These are phyloP conservation scores for Mycena crocata DNA, from an alignment of 768 basidiomycete genomes.

Conservation along the genomic window DNA sequence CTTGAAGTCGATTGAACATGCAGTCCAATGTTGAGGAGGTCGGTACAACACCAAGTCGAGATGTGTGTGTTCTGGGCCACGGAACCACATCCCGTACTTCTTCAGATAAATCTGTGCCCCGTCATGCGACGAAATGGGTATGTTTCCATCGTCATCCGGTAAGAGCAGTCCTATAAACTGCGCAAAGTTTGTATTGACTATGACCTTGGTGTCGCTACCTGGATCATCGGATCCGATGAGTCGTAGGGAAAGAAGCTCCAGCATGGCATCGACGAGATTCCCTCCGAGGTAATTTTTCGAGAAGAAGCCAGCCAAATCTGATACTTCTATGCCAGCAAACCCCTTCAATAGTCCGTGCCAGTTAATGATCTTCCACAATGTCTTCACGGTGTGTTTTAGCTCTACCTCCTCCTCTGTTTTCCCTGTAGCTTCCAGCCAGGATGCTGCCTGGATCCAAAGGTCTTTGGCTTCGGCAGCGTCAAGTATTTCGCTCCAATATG, in stretches of 20 bases:
- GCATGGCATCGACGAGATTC: background rate
- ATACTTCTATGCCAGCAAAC: background rate
- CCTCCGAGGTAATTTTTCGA: background rate
- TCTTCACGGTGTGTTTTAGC: background rate
- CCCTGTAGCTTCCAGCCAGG: background rate
- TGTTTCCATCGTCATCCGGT: background rate
- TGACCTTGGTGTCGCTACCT: background rate
- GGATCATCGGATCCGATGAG: background rate
- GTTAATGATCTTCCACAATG: background rate
- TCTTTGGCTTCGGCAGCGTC: constrained; percentile 11
- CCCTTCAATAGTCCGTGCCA: background rate
- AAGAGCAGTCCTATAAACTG: background rate
- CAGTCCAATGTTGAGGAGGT: constrained; percentile 21
- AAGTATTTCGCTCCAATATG: constrained; percentile 1
- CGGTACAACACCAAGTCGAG: constrained; percentile 7
- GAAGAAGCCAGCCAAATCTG: background rate
- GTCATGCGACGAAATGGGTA: background rate
- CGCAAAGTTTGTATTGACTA: background rate
- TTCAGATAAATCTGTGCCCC: background rate
- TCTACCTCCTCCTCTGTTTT: background rate
- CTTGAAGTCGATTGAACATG: background rate
- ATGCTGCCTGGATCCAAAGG: constrained; percentile 2
- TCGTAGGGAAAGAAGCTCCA: background rate
- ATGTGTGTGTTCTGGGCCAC: background rate
- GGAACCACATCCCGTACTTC: constrained; percentile 15